These are phyloP conservation scores for Trichoderma gracile DNA, from an alignment of 2,329 filamentous ascomycete genomes.

Conservation along the genomic window DNA sequence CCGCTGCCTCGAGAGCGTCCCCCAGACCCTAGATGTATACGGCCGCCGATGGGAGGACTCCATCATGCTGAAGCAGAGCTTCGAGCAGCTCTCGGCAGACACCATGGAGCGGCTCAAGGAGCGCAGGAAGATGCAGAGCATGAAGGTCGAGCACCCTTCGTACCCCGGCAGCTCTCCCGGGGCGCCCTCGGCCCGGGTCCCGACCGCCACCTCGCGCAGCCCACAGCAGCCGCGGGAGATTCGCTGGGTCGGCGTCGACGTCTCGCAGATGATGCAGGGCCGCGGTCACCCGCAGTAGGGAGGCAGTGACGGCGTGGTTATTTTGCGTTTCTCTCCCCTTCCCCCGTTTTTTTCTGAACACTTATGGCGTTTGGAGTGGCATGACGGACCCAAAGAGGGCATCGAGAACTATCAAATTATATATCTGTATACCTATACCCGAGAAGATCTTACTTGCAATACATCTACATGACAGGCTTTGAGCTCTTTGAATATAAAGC, in stretches of 20 bases:
- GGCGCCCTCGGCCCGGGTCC: slow-evolving; percentile 4
- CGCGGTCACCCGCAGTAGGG: slow-evolving; percentile 16
- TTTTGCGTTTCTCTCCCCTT: not conserved
- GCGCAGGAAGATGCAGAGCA: slow-evolving; percentile 40
- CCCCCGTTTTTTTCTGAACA: no score
- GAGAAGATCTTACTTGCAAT: not conserved
- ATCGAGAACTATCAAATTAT: not conserved
- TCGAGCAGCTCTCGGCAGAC: slow-evolving; percentile 52
- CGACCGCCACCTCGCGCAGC: slow-evolving; percentile 15
- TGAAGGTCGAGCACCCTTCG: slow-evolving; percentile 37
- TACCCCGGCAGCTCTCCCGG: slow-evolving; percentile 25
- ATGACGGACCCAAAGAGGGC: slow-evolving; percentile 13
- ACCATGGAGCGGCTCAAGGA: slow-evolving; percentile 47
- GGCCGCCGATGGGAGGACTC: slow-evolving; percentile 62
- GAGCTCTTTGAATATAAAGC: not conserved
- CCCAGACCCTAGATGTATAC: slow-evolving; percentile 56
- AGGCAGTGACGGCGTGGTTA: not conserved
- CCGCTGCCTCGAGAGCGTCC: slow-evolving; percentile 55
- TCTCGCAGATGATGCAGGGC: slow-evolving; percentile 31
- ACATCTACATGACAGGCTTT: not conserved
- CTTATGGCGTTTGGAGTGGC: not conserved
- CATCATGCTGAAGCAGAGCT: slow-evolving; percentile 53
- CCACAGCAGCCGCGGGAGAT: slow-evolving; percentile 28
- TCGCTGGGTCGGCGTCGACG: slow-evolving; percentile 30
- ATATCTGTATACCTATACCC: slow-evolving; percentile 26